Conservation (phyloP, 768 basidiomycete genomes). For the Hericium rajendrae region DNA sequence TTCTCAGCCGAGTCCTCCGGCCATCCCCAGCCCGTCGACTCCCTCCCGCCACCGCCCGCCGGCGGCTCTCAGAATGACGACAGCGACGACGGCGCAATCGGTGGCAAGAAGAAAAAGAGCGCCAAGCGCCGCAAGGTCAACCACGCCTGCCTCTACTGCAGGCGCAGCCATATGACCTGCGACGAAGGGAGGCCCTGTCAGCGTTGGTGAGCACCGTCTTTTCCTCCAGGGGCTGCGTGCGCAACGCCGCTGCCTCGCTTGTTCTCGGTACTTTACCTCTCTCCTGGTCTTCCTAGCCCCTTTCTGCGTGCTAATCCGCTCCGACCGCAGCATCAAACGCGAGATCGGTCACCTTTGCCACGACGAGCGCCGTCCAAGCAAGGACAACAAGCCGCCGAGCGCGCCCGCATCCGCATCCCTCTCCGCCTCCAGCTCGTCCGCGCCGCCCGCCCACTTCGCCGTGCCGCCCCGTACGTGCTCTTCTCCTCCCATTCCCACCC, state of each 20-base stretch:
- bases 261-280: not conserved
- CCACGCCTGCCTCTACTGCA: slow-evolving; percentile 90
- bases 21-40: not conserved
- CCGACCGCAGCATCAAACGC: slow-evolving; percentile 68
- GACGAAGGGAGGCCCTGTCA: slow-evolving; percentile 87
- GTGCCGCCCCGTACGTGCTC: not conserved
- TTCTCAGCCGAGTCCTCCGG: not conserved
- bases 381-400: slow-evolving; percentile 31
- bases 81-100: slow-evolving; percentile 23
- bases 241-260: slow-evolving; percentile 3
- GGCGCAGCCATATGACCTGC: slow-evolving; percentile 88
- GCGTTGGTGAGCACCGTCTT: slow-evolving; percentile 62
- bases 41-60: not conserved
- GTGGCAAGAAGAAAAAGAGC: slow-evolving; percentile 28
- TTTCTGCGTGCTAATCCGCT: slow-evolving; percentile 4
- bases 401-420: slow-evolving; percentile 17
- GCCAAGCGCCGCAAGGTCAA: slow-evolving; percentile 78
- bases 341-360: slow-evolving; percentile 94
- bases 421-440: not conserved
- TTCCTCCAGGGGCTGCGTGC: not conserved
- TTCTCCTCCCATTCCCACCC: not conserved
- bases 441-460: not conserved
- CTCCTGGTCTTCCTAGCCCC: slow-evolving; percentile 1
- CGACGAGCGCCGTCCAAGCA: slow-evolving; percentile 58
- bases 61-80: not conserved